Percentiles rank a stretch among this genome's conserved stretches.
phyloP scores from a whole-genome alignment of 768 basidiomycete species.

The Obba rivulosa region DNA sequence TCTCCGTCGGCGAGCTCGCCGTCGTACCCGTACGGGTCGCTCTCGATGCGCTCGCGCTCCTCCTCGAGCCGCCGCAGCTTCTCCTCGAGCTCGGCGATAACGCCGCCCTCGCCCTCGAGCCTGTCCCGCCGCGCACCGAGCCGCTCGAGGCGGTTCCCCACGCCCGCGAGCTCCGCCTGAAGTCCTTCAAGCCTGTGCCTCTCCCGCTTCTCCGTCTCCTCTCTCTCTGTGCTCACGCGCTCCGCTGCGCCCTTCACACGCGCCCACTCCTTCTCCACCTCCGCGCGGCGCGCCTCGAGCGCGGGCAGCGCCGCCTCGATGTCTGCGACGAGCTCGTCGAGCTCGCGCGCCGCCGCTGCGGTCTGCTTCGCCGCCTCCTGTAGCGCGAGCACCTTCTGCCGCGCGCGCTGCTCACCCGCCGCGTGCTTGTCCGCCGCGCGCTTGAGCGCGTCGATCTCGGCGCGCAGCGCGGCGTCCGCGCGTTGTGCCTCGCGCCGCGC shows the following conservation, averaged over 20 bases:
- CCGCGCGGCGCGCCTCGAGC: slow-evolving; percentile 37
- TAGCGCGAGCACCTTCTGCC: slow-evolving; percentile 81
- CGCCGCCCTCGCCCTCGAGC: slow-evolving; percentile 61
- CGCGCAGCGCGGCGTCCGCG: slow-evolving; percentile 71
- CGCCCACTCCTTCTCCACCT: slow-evolving; percentile 38
- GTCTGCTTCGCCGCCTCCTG: slow-evolving; percentile 87
- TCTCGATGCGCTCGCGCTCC: slow-evolving; percentile 49
- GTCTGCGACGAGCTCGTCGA: slow-evolving; percentile 34
- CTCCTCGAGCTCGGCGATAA: slow-evolving; percentile 64
- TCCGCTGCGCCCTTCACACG: slow-evolving; percentile 42
- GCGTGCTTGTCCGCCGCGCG: slow-evolving; percentile 77
- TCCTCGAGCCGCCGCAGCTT: slow-evolving; percentile 53
- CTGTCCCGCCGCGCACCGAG: slow-evolving; percentile 61
- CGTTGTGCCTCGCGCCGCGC: slow-evolving; percentile 80
- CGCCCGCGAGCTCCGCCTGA: slow-evolving; percentile 50
- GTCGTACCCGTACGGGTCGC: slow-evolving; percentile 25
- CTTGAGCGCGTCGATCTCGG: slow-evolving; percentile 81
- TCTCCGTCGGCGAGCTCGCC: slow-evolving; percentile 9
- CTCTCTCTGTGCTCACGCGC: slow-evolving; percentile 37
- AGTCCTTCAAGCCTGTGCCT: slow-evolving; percentile 51
- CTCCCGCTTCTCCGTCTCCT: slow-evolving; percentile 43
- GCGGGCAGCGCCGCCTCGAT: slow-evolving; percentile 37
- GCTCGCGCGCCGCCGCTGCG: slow-evolving; percentile 37
- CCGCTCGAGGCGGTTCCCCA: slow-evolving; percentile 64
- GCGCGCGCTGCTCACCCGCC: slow-evolving; percentile 69